Percentiles rank a stretch among this genome's conserved stretches.
These are phyloP conservation scores for Termitomyces sp. DNA, from an alignment of 768 basidiomycete genomes.

Conservation along the genomic window DNA sequence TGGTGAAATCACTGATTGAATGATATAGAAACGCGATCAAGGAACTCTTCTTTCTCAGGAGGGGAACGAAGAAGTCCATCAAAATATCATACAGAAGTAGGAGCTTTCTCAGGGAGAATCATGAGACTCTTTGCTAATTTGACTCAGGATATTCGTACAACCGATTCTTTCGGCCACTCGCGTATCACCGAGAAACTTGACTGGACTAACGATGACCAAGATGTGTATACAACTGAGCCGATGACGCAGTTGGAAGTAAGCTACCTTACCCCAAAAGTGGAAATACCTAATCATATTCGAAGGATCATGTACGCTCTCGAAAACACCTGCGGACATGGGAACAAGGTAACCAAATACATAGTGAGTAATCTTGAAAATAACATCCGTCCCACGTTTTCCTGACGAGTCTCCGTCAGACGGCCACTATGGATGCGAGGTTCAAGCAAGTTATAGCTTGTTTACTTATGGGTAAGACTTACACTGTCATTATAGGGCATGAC, in stretches of 20 bases:
- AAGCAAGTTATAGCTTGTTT: constrained; percentile 16
- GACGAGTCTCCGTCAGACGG: constrained; percentile 26
- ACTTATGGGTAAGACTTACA: constrained; percentile 18
- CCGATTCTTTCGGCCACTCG: constrained; percentile 39
- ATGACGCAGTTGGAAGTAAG: constrained; percentile 45
- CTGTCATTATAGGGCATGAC: constrained; percentile 43
- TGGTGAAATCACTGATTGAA: constrained; percentile 16
- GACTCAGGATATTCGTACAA: constrained; percentile 32
- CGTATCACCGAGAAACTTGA: constrained; percentile 44
- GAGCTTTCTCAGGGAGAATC: constrained; percentile 1
- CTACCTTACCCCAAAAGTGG: not conserved
- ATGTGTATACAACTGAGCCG: constrained; percentile 39
- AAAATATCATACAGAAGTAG: constrained; percentile 43
- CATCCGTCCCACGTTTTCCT: constrained; percentile 1
- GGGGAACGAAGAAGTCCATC: constrained; percentile 46
- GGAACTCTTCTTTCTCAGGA: constrained; percentile 50
- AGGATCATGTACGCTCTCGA: constrained; percentile 43
- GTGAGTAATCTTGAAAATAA: constrained; percentile 21
- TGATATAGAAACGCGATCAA: constrained; percentile 39
- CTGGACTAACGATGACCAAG: constrained; percentile 42
- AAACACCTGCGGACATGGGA: constrained; percentile 69
- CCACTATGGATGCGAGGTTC: constrained; percentile 49
- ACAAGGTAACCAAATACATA: constrained; percentile 42
- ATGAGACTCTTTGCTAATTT: not conserved
- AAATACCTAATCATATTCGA: constrained; percentile 7